These are phyloP conservation scores for Astrothelium subdiscretum DNA, from an alignment of 495 filamentous ascomycete species.

Conservation along the genomic window DNA sequence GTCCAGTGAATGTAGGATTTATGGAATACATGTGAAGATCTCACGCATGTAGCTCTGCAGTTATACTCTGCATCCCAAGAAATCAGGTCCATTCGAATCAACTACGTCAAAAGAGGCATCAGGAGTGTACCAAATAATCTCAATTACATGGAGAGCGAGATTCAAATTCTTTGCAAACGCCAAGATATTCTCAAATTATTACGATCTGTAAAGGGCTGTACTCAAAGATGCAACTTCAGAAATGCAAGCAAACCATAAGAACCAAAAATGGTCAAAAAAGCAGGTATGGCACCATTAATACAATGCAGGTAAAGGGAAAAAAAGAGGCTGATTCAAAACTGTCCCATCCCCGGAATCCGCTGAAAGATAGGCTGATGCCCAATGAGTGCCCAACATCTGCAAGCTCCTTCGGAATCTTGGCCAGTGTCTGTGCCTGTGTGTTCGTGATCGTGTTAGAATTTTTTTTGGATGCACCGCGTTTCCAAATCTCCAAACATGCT, in stretches of 20 bases:
- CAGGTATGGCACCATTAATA: conserved; percentile 6
- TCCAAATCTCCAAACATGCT: conserved; percentile 3
- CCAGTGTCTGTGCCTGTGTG: background rate
- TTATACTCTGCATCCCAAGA: no score
- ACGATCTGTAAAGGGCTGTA: background rate
- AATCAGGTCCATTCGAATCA: no score
- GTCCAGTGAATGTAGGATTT: no score
- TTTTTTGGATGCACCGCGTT: background rate
- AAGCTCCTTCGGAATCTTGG: background rate
- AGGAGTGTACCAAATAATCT: no score
- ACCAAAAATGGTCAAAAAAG: background rate
- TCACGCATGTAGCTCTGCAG: no score
- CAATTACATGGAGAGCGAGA: no score
- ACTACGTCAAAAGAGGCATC: no score
- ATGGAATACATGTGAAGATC: no score
- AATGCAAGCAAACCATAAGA: background rate
- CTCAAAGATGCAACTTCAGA: background rate
- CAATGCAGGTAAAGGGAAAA: background rate
- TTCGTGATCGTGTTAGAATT: background rate
- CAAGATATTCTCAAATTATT: background rate
- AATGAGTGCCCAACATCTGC: background rate
- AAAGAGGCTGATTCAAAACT: background rate
- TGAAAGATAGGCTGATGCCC: no score
- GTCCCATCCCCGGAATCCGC: background rate
- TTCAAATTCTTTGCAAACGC: no score